Evolutionary conservation across 768 basidiomycete genomes (phyloP).

Genomic region (Fomitopsis pulvina): DNA sequence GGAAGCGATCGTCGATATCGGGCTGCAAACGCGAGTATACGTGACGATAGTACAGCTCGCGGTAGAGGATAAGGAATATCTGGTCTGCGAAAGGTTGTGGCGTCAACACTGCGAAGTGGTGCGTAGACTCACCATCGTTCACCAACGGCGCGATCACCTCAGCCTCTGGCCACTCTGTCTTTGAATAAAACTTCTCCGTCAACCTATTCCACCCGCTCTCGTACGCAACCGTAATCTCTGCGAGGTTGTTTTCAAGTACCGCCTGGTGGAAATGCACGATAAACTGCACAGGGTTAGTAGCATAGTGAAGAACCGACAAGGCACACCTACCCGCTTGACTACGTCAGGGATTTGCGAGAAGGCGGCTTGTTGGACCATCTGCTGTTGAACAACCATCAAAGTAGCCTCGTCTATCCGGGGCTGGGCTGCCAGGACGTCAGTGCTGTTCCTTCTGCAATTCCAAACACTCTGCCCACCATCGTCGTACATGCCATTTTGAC

Average conservation of each 20-base stretch:
- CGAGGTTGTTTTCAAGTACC: conserved; percentile 83
- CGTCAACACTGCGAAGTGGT: background rate
- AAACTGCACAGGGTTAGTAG: conserved; percentile 47
- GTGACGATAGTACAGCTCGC: conserved; percentile 92
- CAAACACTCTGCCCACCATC: conserved; percentile 36
- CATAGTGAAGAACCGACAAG: conserved; percentile 1
- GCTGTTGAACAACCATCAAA: conserved; percentile 68
- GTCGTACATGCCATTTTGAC: conserved; percentile 62
- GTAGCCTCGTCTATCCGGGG: conserved; percentile 68
- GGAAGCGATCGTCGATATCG: conserved; percentile 95
- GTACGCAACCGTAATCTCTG: conserved; percentile 88
- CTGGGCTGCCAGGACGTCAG: conserved; percentile 27
- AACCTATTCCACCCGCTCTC: conserved; percentile 97
- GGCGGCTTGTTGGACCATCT: conserved; percentile 78
- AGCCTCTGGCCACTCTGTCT: conserved; percentile 96
- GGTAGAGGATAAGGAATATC: conserved; percentile 94
- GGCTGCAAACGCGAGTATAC: conserved; percentile 94
- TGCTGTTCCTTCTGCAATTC: conserved; percentile 5
- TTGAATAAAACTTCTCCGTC: conserved; percentile 93
- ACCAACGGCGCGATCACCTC: conserved; percentile 93
- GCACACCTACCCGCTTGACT: conserved; percentile 69
- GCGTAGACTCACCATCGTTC: conserved; percentile 65
- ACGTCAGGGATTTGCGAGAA: conserved; percentile 82
- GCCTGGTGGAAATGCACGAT: conserved; percentile 94
- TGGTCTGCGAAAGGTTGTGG: conserved; percentile 48